Percentiles rank a stretch among this genome's conserved stretches.
Evolutionary conservation across 495 filamentous ascomycete species (phyloP).

Genomic region (Penicillium longicatenatum): DNA sequence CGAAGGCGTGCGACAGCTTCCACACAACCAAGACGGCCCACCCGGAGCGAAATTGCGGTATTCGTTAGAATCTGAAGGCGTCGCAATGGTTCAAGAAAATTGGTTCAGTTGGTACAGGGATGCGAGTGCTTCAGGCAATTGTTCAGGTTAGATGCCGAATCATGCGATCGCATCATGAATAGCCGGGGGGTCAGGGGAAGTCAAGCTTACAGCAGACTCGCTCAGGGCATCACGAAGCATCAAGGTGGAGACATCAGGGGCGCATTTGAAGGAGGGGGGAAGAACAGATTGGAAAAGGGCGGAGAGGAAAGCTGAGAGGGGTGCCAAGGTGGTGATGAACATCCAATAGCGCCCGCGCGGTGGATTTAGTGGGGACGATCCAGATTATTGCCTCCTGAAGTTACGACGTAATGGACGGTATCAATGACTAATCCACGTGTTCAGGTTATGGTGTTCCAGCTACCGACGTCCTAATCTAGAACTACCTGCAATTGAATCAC

Average conservation of each 20-base stretch:
- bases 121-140: constrained; percentile 2
- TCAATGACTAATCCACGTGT: neutral
- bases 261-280: constrained; percentile 1
- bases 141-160: constrained; percentile 10
- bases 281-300: constrained; percentile 8
- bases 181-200: neutral
- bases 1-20: constrained; percentile 3
- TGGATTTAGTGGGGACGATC: constrained; percentile 21
- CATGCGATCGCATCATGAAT: constrained; percentile 16
- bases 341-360: constrained; percentile 23
- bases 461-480: too few relatives aligned
- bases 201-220: constrained; percentile 6
- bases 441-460: too few relatives aligned
- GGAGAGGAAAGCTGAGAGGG: constrained; percentile 23
- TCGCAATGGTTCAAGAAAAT: neutral
- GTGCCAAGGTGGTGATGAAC: constrained; percentile 21
- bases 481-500: too few relatives aligned
- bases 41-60: constrained; percentile 1
- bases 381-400: constrained; percentile 9
- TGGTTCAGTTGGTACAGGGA: neutral
- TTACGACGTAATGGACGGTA: constrained; percentile 9
- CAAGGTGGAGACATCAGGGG: constrained; percentile 24
- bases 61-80: neutral
- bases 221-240: constrained; percentile 17
- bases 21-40: neutral